Evolutionary conservation across 2,329 filamentous ascomycete genomes (phyloP), one percentile per base, ranked within the genome.

Genomic region (Sporothrix sp.): DNA sequence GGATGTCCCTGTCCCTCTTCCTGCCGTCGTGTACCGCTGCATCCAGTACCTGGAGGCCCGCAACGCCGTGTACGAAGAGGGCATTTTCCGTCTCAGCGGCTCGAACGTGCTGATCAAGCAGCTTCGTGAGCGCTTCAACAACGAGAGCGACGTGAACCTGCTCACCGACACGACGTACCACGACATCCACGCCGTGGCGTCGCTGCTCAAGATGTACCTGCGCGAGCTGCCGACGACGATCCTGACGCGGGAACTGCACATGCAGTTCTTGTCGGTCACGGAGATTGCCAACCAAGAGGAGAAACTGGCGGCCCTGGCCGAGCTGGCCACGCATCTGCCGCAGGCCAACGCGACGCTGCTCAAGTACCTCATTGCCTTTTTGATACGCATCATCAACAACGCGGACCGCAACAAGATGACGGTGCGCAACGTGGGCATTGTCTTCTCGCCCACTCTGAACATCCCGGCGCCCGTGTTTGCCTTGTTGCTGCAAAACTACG

Each of bases 371-470:
- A 87, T 91, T 43, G 81, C 85, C 3, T 96, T 95, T 68, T 69
- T 98, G 59, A 87, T 95, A 62, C 84, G 85, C 61, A 91, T 98
- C 60, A 88, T 96, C 62, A 89, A 93, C 66, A 89, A 96, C 59
- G 75, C 88, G 7, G 83, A 87, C 59, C 73, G 85, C 55, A 98
- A 98, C 72, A 97, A 96, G 74, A 98, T 98, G 93, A 96, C 87
- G 10, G 87, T 96, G 48, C 83, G 91, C 58, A 98, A 98, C 62
- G 87, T 98, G 50, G 91, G 93, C 57, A 97, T 98, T 59, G 91
- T 98, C 51, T 98, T 98, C 66, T 95, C 93, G 14, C 93, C 93
- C 0, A 97, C 93, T 0, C 76, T 98, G 49, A 97, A 97, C 65
- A 95, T 98, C 38, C 91, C 93, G 0, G 89, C 89, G 0, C 90